Base-by-base conservation (phyloP, 2,329 filamentous ascomycete species). In the Fusarium compactum region DNA sequence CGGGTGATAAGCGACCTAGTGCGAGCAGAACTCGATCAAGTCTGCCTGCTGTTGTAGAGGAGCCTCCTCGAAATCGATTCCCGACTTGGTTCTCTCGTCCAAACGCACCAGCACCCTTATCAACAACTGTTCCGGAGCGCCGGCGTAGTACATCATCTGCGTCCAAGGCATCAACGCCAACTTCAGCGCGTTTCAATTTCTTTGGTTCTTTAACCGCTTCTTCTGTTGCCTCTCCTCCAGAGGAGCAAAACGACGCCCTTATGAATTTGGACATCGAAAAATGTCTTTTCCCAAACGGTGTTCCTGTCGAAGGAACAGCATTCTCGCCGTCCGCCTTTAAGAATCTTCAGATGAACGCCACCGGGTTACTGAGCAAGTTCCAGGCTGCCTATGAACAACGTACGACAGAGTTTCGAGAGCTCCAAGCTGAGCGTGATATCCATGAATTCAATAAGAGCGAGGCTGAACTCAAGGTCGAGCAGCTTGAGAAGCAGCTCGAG, bases 291-390 rank as follows among this genome's bases (percentile, higher is more conserved):
- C 86, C 87, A 0, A 67, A 78, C 2, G 80, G 81, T 4, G 73
- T 80, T 1, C 80, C 85, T 2, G 70, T 74, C 0, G 81, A 84
- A 15, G 78, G 81, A 40, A 85, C 88, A 43, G 74, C 85, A 2
- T 88, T 89, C 76, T 89, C 88, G 2, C 87, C 88, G 0, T 82
- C 86, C 0, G 85, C 86, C 12, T 91, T 85, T 78, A 89, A 88
- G 75, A 90, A 88, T 74, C 81, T 90, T n/a, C 86, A 88, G 62
- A 78, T 81, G 67, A 89, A 87, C 60, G 89, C 89, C 5, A 80
- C 82, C 7, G 85, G 86, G 6, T 78, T 90, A 7, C 76, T 91
- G 25, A 81, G 80, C 24, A 85, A 82, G 74, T 85, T 90, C 69
- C 90, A 91, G 72, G 79, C 78, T 14, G 89, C 88, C 30, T 91